Evolutionary conservation across 257 asterid species (phyloP), one percentile per base, ranked within the genome.

Genomic region (Striga asiatica): DNA sequence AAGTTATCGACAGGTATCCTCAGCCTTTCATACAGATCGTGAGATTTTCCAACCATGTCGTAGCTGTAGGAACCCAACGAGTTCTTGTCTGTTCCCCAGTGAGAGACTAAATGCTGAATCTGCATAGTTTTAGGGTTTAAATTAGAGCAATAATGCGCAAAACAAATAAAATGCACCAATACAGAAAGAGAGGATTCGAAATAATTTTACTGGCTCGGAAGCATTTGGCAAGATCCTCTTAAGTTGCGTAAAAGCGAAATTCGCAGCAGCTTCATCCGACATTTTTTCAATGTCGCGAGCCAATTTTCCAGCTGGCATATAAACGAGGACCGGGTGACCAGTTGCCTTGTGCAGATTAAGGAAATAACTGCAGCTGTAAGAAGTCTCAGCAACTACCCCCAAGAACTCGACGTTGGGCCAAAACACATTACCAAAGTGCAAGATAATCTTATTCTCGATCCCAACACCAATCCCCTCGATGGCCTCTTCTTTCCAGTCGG

Each of bases 381-480:
- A 65, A 48, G 82, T 79, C 32, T 88, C 94, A 0, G 98, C 89
- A 62, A 92, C 97, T 51, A 92, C 87, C 41, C 98, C 98, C 76
- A 92, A 57, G 71, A 92, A 92, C 73, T 92, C 98, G 5, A 92
- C 98, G 31, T 88, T 92, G 23, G 98, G 98, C 98, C 98, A 92
- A 62, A 92, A 88, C 17, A 92, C 95, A 31, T 76, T 60, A 35
- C 78, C 83, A 32, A 88, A 92, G 71, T 81, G 88, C 72, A 92
- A 41, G 67, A 82, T 61, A 48, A 92, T 92, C 79, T 92, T 92
- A 81, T 92, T 92, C 78, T 92, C 98, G n/a, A 88, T 77, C 56
- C 98, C 98, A 28, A 88, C 76, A 49, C 95, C 98, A 16, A 92
- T 85, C 35, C 84, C 93, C 20, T 70, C 75, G 48, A 92, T 88